These are phyloP conservation scores for Maudiozyma saulgeensis DNA, from an alignment of 805 yeast genomes.

Conservation along the genomic window DNA sequence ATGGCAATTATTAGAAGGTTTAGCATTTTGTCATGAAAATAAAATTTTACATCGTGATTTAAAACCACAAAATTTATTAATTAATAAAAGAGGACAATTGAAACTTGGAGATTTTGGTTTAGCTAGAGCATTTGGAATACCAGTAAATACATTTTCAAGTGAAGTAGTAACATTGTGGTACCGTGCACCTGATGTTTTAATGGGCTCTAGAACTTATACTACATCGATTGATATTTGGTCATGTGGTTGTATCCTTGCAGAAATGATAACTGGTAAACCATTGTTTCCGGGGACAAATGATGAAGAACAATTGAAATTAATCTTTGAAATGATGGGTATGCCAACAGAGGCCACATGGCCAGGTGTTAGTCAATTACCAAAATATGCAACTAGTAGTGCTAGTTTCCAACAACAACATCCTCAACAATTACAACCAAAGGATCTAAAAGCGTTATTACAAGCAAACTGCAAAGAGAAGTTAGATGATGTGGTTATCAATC, in stretches of 20 bases:
- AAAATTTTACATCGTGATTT: conserved; percentile 91
- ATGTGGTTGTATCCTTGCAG: conserved; percentile 94
- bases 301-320: conserved; percentile 91
- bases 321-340: conserved; percentile 86
- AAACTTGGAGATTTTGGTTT: conserved; percentile 89
- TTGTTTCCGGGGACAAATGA: conserved; percentile 96
- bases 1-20: conserved; percentile 86
- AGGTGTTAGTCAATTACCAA: conserved; percentile 82
- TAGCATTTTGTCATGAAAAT: conserved; percentile 88
- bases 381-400: conserved; percentile 82
- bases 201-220: conserved; percentile 94
- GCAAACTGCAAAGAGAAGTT: conserved; percentile 19
- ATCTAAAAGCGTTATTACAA: conserved; percentile 35
- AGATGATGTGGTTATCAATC: conserved; percentile 24
- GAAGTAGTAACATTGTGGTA: conserved; percentile 98
- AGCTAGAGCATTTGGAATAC: conserved; percentile 96
- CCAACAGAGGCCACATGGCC: conserved; percentile 95
- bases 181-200: conserved; percentile 88
- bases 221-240: conserved; percentile 99
- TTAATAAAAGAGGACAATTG: conserved; percentile 90
- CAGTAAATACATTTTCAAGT: conserved; percentile 91
- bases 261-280: conserved; percentile 93
- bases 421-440: conserved; percentile 47
- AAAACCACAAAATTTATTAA: conserved; percentile 91
- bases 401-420: conserved; percentile 61